Conservation (phyloP, 352 stramenopile genomes). For the Phytopythium boreale region DNA sequence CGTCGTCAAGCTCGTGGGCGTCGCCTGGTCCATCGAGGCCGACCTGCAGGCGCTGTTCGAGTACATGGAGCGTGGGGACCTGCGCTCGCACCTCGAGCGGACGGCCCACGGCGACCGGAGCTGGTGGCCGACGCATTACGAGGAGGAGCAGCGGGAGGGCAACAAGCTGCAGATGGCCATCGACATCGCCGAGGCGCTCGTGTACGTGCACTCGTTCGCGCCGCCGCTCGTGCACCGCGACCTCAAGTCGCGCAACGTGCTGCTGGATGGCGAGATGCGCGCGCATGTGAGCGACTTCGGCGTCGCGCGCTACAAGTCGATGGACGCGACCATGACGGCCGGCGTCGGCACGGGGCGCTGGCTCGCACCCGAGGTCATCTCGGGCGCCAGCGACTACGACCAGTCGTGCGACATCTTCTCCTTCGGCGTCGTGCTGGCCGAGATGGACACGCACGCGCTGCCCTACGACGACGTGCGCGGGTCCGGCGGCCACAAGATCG, state of each 20-base stretch:
- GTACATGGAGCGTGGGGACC: conserved; percentile 58
- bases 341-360: conserved; percentile 48
- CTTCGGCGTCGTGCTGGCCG: conserved; percentile 48
- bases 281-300: conserved; percentile 53
- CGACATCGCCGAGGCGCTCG: conserved; percentile 54
- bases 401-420: conserved; percentile 46
- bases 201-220: conserved; percentile 66
- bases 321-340: conserved; percentile 46
- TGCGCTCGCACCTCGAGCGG: conserved; percentile 35
- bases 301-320: conserved; percentile 30
- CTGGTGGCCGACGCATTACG: neutral
- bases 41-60: conserved; percentile 62
- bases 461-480: conserved; percentile 43
- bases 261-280: conserved; percentile 30
- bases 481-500: conserved; percentile 23
- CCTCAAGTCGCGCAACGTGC: conserved; percentile 54
- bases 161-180: conserved; percentile 51
- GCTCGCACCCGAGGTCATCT: conserved; percentile 53
- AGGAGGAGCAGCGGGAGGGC: neutral
- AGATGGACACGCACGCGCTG: conserved; percentile 59
- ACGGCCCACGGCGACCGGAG: neutral
- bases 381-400: conserved; percentile 44
- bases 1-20: conserved; percentile 49
- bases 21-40: conserved; percentile 50
- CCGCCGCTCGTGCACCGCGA: conserved; percentile 59